These are phyloP conservation scores for Trichophyton simii DNA, from an alignment of 2,329 filamentous ascomycete species.

Conservation along the genomic window DNA sequence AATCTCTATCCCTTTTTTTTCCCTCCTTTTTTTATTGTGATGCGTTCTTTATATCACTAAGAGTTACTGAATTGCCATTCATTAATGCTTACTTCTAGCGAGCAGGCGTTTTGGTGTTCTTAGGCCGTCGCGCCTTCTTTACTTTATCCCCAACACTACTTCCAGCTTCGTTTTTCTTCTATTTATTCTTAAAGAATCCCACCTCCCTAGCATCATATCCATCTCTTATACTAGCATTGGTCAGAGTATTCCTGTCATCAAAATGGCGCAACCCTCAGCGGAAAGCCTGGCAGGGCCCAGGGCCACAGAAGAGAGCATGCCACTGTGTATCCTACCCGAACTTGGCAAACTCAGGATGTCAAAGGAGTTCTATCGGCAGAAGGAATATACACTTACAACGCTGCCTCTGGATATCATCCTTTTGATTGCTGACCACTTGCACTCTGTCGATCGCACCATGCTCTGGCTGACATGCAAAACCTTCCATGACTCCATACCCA, in stretches of 20 bases:
- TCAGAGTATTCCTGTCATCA: neutral
- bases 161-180: neutral
- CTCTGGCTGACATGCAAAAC: constrained; percentile 16
- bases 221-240: neutral
- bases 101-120: neutral
- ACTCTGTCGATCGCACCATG: constrained; percentile 16
- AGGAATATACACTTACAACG: neutral
- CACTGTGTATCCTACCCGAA: neutral
- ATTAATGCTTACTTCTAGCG: neutral
- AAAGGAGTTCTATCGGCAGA: neutral
- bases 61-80: neutral
- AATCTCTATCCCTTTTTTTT: neutral
- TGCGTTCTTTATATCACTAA: neutral
- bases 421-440: constrained; percentile 13
- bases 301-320: neutral
- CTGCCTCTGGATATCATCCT: constrained; percentile 6
- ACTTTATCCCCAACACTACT: neutral
- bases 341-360: neutral
- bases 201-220: neutral
- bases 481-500: constrained; percentile 3
- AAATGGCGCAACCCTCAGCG: neutral
- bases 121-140: neutral
- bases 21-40: neutral
- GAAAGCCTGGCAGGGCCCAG: neutral
- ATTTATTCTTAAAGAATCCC: neutral